These are phyloP conservation scores for Aureobasidium musti DNA, from an alignment of 2,329 filamentous ascomycete genomes.

Conservation along the genomic window DNA sequence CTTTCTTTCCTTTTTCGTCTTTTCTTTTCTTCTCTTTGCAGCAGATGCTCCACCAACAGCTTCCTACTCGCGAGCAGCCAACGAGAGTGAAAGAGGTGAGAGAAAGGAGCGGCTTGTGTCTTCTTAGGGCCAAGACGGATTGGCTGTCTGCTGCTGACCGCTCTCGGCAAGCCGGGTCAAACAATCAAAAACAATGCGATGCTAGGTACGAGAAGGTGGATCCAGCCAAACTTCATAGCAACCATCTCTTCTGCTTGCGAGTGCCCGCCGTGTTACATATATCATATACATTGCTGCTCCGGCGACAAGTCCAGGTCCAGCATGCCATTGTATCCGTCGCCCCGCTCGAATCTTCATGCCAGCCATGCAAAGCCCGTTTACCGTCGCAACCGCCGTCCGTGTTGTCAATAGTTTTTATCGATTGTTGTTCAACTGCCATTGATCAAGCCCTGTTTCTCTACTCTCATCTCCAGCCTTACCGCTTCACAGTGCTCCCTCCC, in stretches of 20 bases:
- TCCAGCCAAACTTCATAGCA: constrained; percentile 6
- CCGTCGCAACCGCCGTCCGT: constrained; percentile 16
- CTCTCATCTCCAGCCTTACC: background rate
- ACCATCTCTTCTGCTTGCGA: background rate
- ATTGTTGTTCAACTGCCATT: constrained; percentile 18
- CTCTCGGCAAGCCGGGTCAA: constrained; percentile 16
- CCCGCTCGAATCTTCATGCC: constrained; percentile 12
- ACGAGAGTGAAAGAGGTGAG: background rate
- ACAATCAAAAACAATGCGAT: background rate
- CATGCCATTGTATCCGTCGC: constrained; percentile 19
- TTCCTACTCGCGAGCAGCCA: background rate
- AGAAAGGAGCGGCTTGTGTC: constrained; percentile 2
- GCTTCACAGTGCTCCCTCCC: background rate
- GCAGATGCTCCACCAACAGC: background rate
- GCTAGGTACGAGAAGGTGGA: background rate
- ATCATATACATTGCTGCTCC: background rate
- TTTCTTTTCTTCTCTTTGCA: background rate
- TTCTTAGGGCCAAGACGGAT: constrained; percentile 13
- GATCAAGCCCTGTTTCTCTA: background rate
- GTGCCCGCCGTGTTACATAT: constrained; percentile 11
- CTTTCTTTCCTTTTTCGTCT: constrained; percentile 6
- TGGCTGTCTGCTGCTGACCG: constrained; percentile 13
- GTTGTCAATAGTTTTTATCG: constrained; percentile 27
- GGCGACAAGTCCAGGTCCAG: background rate
- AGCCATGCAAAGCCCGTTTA: constrained; percentile 20